phyloP scores from a whole-genome alignment of 2,329 filamentous ascomycete species.

The Orbilia brochopaga region DNA sequence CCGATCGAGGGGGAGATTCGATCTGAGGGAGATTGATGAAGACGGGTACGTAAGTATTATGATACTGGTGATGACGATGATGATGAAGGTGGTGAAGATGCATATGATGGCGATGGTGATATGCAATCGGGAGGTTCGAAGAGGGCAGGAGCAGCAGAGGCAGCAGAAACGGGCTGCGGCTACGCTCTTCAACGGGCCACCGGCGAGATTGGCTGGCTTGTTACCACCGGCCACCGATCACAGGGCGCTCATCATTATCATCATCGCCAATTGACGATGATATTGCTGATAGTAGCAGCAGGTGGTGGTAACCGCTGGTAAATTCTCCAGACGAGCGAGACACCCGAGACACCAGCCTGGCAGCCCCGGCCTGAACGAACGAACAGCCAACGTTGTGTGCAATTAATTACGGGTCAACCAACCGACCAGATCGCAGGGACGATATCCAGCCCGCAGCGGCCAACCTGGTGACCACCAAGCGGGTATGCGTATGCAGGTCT shows the following conservation, averaged over 20 bases:
- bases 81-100: slow-evolving; percentile 1
- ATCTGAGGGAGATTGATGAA: no score
- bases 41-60: no score
- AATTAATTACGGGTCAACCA: no score
- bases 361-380: background rate
- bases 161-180: background rate
- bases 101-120: background rate
- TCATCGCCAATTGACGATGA: background rate
- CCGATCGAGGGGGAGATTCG: background rate
- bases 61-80: slow-evolving; percentile 1
- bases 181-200: background rate
- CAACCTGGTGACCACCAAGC: no score
- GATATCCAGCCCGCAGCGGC: no score
- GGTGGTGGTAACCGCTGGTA: background rate
- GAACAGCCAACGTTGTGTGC: background rate
- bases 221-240: background rate
- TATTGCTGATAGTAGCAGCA: background rate
- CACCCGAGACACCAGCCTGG: background rate
- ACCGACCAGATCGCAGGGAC: no score
- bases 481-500: no score
- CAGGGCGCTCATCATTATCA: background rate
- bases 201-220: background rate
- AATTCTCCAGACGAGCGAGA: background rate
- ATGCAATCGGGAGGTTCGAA: background rate
- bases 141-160: background rate